Evolutionary conservation across 495 filamentous ascomycete genomes (phyloP).

Genomic region (Penicillium subrubescens): DNA sequence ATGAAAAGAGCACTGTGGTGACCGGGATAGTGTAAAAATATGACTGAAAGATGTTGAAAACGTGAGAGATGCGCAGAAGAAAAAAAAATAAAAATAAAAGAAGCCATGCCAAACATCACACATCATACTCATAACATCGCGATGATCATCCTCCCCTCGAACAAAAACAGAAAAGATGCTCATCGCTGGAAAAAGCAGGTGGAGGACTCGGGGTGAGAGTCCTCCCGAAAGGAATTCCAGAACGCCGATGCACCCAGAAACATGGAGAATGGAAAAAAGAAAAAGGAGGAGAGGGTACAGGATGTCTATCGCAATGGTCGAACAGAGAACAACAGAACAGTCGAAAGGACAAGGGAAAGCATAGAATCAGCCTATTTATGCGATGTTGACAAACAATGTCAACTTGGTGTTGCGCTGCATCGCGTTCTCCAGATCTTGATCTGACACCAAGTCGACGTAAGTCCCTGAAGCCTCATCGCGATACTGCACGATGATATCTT

Average conservation of each 20-base stretch:
- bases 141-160: conserved; percentile 19
- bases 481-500: conserved; percentile 77
- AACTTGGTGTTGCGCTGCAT: conserved; percentile 84
- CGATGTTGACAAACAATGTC: conserved; percentile 71
- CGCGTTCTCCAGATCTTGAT: conserved; percentile 80
- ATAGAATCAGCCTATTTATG: conserved; percentile 28
- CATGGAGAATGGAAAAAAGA: conserved; percentile 21
- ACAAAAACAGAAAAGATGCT: conserved; percentile 9
- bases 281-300: not conserved
- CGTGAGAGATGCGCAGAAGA: conserved; percentile 14
- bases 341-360: not conserved
- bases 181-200: conserved; percentile 29
- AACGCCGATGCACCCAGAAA: conserved; percentile 38
- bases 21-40: not conserved
- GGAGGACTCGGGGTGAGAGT: conserved; percentile 12
- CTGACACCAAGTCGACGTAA: conserved; percentile 70
- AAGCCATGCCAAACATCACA: conserved; percentile 35
- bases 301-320: conserved; percentile 27
- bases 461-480: conserved; percentile 81
- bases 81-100: conserved; percentile 23
- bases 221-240: conserved; percentile 11
- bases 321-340: not conserved
- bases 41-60: conserved; percentile 2
- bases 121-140: conserved; percentile 34
- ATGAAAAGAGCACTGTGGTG: conserved; percentile 3